These are phyloP conservation scores for Neurospora sp. DNA, from an alignment of 495 filamentous ascomycete species.

Conservation along the genomic window DNA sequence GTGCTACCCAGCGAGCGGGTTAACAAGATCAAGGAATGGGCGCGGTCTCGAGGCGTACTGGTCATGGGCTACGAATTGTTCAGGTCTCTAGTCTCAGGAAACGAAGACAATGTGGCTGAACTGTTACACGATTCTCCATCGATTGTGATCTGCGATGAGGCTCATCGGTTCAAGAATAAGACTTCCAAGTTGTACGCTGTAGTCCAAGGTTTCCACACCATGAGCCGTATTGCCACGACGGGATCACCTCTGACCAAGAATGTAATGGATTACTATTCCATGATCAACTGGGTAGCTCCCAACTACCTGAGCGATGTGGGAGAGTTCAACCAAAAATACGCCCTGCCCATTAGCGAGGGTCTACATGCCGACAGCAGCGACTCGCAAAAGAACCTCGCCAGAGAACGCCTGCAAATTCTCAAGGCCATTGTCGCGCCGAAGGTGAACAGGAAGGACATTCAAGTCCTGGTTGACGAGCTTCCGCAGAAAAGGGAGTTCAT, in stretches of 20 bases:
- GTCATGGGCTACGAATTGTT: constrained; percentile 68
- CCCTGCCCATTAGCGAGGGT: constrained; percentile 62
- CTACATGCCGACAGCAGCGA: constrained; percentile 51
- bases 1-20: constrained; percentile 27
- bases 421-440: constrained; percentile 67
- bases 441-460: constrained; percentile 62
- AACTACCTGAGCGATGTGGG: constrained; percentile 55
- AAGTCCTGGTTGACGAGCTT: constrained; percentile 52
- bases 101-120: constrained; percentile 19
- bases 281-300: constrained; percentile 84
- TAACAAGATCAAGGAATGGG: constrained; percentile 45
- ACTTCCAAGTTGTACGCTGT: constrained; percentile 39
- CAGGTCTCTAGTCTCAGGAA: constrained; percentile 16
- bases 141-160: constrained; percentile 83
- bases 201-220: constrained; percentile 49
- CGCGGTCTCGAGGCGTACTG: constrained; percentile 56
- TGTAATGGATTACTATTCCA: constrained; percentile 68
- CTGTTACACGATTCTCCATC: constrained; percentile 51
- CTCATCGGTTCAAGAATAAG: constrained; percentile 66
- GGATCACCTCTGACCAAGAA: constrained; percentile 82
- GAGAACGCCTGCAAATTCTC: constrained; percentile 60
- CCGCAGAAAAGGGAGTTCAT: constrained; percentile 74
- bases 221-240: constrained; percentile 72
- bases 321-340: constrained; percentile 60
- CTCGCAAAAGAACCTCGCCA: constrained; percentile 42